A percentile compares a stretch with the other conserved stretches of the same genome.
Evolutionary conservation across 2,329 filamentous ascomycete genomes (phyloP).

Genomic region (Microascus cirrosus): DNA sequence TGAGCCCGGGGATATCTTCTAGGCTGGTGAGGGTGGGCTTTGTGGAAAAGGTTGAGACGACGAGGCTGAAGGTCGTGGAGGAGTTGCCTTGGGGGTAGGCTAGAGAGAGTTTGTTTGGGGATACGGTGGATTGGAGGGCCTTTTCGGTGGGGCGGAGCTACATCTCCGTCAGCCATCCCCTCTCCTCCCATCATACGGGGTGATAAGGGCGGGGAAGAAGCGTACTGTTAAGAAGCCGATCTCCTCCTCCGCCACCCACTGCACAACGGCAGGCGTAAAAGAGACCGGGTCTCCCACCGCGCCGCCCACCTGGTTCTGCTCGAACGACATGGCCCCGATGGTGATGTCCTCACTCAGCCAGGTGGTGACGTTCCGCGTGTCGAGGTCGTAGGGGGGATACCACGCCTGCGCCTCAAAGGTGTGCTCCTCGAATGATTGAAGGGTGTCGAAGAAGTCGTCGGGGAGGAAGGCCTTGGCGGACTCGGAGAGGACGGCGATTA

Average conservation of each 20-base stretch:
- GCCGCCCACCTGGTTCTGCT: conserved; percentile 44
- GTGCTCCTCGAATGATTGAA: conserved; percentile 40
- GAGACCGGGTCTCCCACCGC: conserved; percentile 35
- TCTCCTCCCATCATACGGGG: not conserved
- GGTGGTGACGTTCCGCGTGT: conserved; percentile 45
- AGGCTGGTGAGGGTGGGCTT: conserved; percentile 31
- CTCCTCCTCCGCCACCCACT: conserved; percentile 36
- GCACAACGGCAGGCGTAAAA: conserved; percentile 49
- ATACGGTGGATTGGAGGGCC: conserved; percentile 26
- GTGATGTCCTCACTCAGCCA: conserved; percentile 46
- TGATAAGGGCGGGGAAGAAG: not conserved
- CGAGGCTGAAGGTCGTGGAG: conserved; percentile 35
- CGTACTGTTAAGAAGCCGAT: conserved; percentile 7
- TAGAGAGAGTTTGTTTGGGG: conserved; percentile 30
- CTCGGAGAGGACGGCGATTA: conserved; percentile 41
- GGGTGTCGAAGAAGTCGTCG: conserved; percentile 21
- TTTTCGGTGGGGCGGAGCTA: conserved; percentile 26
- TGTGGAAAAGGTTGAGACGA: conserved; percentile 33
- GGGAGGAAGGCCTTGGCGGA: conserved; percentile 36
- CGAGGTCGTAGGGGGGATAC: conserved; percentile 46
- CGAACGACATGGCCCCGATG: conserved; percentile 49
- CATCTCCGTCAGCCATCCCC: conserved; percentile 11
- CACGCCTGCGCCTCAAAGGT: conserved; percentile 39
- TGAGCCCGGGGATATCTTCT: conserved; percentile 35
- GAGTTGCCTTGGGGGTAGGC: conserved; percentile 41